Base-by-base conservation (phyloP, 23 red algal genomes). In the Cyanidioschyzon merolae region DNA sequence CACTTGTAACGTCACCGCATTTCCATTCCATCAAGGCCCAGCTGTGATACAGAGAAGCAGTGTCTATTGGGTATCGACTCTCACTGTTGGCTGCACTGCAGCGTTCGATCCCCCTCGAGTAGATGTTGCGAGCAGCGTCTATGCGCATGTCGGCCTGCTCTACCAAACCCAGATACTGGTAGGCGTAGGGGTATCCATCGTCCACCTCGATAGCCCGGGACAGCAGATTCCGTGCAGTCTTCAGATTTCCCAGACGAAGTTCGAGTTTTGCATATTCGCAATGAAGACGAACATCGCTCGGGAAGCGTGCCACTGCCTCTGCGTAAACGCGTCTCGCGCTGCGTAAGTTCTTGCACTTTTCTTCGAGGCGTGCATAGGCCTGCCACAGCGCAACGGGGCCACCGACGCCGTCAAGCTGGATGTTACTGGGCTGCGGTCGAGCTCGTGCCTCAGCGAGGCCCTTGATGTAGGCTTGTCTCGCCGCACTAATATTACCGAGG, bases 21-120 rank as follows among this genome's bases (percentile, higher is more conserved):
- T 96, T 86, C 92, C 92, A 96, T 79, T 96, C 92, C 79, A 91
- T 41, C 26, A 77, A 77, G 37, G 92, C 92, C 92, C 92, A 96
- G 2, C 87, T 85, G 79, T 96, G 92, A 39, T 88, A 40, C 34
- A 96, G 87, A 0, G 87, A 80, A 37, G 92, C 88, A 2, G 67
- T 68, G n/a, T 88, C 77, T 59, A 83, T 79, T 21, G 80, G 84
- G 32, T 50, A 31, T 34, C 39, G 40, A 2, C 17, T 58, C 3
- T 24, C 39, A 27, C n/a, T 7, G 63, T 35, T 25, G 12, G 63
- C 12, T 35, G 32, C 39, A 39, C 80, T 87, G 74, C 87, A 85
- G 1, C 39, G 45, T 38, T 79, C 76, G 17, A 79, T 67, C 26
- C 92, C 92, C 26, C 82, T 67, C 21, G 74, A 85, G 63, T 87